Conservation (phyloP, 352 stramenopile species). For the Globisporangium camurandrum region DNA sequence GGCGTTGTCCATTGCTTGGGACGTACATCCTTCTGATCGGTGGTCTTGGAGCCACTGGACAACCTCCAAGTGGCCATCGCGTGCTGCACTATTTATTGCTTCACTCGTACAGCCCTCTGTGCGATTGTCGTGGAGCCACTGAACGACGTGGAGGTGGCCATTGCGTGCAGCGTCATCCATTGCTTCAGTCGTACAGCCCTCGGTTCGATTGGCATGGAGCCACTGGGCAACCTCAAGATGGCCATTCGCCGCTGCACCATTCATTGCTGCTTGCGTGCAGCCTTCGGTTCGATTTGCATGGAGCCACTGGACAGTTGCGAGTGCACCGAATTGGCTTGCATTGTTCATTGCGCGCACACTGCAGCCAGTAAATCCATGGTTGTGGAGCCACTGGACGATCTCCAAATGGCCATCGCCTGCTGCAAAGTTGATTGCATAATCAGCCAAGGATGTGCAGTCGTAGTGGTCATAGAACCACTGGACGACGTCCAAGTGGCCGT, state of each 20-base stretch:
- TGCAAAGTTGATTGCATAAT: slow-evolving; percentile 10
- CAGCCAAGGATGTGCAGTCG: too few relatives aligned
- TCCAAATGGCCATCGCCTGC: slow-evolving; percentile 10
- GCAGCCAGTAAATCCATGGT: slow-evolving; percentile 8
- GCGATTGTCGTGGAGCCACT: slow-evolving; percentile 7
- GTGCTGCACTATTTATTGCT: slow-evolving; percentile 7
- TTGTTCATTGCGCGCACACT: slow-evolving; percentile 10
- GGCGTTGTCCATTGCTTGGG: slow-evolving; percentile 4
- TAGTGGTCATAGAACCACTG: slow-evolving; percentile 5
- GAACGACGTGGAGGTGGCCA: slow-evolving; percentile 5
- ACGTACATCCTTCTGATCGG: slow-evolving; percentile 6
- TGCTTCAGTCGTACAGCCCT: slow-evolving; percentile 13
- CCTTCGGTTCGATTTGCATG: slow-evolving; percentile 7
- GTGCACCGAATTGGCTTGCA: slow-evolving; percentile 5
- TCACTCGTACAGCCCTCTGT: slow-evolving; percentile 2
- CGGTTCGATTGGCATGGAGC: slow-evolving; percentile 10
- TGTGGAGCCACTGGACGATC: slow-evolving; percentile 13
- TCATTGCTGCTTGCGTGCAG: slow-evolving; percentile 11
- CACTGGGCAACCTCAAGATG: slow-evolving; percentile 9
- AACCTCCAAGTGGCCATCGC: slow-evolving; percentile 6
- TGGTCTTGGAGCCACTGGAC: slow-evolving; percentile 9
- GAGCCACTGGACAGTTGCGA: slow-evolving; percentile 10
- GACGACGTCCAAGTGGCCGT: slow-evolving; percentile 11
- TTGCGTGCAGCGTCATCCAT: slow-evolving; percentile 12
- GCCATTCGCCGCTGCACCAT: slow-evolving; percentile 8